Evolutionary conservation across 805 yeast genomes (phyloP), one percentile per base, ranked within the genome.

Genomic region (Isabelozyma heimii): DNA sequence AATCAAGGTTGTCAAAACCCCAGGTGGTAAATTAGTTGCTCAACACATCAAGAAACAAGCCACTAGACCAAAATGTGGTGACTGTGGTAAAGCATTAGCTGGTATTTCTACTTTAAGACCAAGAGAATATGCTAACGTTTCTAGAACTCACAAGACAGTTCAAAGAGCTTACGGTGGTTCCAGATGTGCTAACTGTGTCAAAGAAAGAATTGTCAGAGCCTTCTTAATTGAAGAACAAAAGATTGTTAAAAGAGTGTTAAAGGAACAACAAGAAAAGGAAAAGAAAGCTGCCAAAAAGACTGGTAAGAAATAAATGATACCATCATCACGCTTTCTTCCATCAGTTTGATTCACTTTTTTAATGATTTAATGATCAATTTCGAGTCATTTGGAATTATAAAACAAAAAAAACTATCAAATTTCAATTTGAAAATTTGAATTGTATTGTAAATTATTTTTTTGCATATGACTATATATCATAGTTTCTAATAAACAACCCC

Each of bases 151-250:
- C 84, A 94, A 94, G 87, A 88, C 97, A 65, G 99, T 94, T 65
- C 91, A 92, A 74, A 94, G 99, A 86, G 91, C 97, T 69, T 94
- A 94, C 91, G 99, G 99, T 84, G 99, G 99, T 79, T 85, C 89
- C 73, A 87, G 88, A 84, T 90, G 94, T 83, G 97, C 92, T 77
- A 90, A 83, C 89, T 90, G 97, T 83, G 98, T 92, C 75, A 92
- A 92, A 87, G 97, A 92, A 82, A 90, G 97, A 87, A 86, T 94
- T 69, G 92, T 92, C 76, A 92, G 99, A 83, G 97, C 99, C 73
- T 94, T 94, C 91, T 87, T 94, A 78, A 89, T 94, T 66, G 99
- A 95, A 84, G 99, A 94, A 84, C 98, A 94, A 84, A 95, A 94
- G 90, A 91, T 94, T 64, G 99, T 94, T 76, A 95, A 94, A 91